Base-by-base conservation (phyloP, 2,329 filamentous ascomycete species). In the Phoma herbarum region DNA sequence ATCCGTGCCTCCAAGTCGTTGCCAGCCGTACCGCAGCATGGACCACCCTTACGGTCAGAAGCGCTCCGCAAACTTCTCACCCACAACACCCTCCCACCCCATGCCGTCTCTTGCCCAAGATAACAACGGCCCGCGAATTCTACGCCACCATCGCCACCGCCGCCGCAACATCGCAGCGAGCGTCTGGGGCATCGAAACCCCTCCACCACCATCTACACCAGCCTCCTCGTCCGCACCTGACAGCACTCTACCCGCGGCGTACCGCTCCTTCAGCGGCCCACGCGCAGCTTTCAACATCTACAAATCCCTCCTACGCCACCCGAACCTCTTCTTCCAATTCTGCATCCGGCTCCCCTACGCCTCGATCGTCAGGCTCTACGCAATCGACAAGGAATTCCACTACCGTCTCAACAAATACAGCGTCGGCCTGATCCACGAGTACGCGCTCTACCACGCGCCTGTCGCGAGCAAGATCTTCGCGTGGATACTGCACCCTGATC, bases 401-500 rank as follows among this genome's bases (percentile, higher is more conserved):
- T 76, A 70, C 60, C 68, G 72, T 39, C 59, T 77, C 46, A 75
- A 74, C 50, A 81, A 88, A 64, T 83, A 88, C 71, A 83, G 83
- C 9, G 85, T 85, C 35, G 84, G 63, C 0, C 61, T 85, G 57
- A 81, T 92, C 50, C 78, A 84, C 37, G 75, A 81, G 18, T 86
- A 86, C 76, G 84, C 87, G 1, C 73, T 75, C 1, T 69, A 79
- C 52, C 83, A 83, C 67, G 85, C 85, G 1, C 85, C 86, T 0
- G 79, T 85, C 28, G 83, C 88, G 0, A 80, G 82, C 1, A 71
- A 72, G 16, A 80, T 88, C 59, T 93, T 90, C 73, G 82, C 82
- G 18, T 90, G 86, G 80, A 79, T 80, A 8, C 81, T 86, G 47
- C 92, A 90, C 76, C 75, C 75, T 2, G 71, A 75, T 1, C 78